phyloP scores from a whole-genome alignment of 2,329 filamentous ascomycete genomes.

The Atkinsonella hypoxylon region DNA sequence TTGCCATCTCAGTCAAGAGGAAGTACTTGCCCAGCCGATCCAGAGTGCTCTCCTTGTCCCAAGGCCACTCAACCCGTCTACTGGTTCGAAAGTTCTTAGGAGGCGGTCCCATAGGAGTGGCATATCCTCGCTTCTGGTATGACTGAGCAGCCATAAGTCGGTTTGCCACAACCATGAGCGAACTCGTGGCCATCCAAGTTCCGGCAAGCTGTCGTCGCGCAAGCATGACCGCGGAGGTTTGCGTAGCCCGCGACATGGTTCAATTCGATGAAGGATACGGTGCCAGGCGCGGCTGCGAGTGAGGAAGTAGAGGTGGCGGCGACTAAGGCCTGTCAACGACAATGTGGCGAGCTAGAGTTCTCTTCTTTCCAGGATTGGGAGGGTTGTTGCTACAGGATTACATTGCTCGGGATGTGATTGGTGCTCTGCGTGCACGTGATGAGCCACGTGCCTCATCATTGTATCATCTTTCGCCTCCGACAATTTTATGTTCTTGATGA shows the following conservation, averaged over 20 bases:
- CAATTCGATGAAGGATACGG: neutral
- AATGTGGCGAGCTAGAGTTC: constrained; percentile 6
- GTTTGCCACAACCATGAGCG: constrained; percentile 13
- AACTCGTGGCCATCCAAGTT: constrained; percentile 11
- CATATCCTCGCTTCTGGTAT: constrained; percentile 32
- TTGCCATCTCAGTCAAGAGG: constrained; percentile 86
- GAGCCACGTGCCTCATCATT: neutral
- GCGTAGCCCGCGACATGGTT: constrained; percentile 22
- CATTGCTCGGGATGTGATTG: constrained; percentile 27
- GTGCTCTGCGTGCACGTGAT: constrained; percentile 4
- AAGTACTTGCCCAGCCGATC: constrained; percentile 90
- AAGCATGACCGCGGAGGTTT: constrained; percentile 21
- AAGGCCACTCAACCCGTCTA: constrained; percentile 64
- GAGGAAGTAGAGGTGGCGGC: constrained; percentile 10
- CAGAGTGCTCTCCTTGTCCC: constrained; percentile 62
- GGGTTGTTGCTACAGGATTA: constrained; percentile 24
- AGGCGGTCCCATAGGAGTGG: constrained; percentile 66
- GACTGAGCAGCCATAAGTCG: constrained; percentile 7
- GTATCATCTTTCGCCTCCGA: too few species aligned
- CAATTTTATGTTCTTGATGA: too few species aligned
- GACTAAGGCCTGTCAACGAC: constrained; percentile 12
- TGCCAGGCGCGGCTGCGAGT: constrained; percentile 3
- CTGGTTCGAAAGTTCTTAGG: constrained; percentile 71
- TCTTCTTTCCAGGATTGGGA: neutral
- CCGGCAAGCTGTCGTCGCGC: constrained; percentile 23